Conservation (phyloP, 2,329 filamentous ascomycete genomes). For the Penicillium sp. region DNA sequence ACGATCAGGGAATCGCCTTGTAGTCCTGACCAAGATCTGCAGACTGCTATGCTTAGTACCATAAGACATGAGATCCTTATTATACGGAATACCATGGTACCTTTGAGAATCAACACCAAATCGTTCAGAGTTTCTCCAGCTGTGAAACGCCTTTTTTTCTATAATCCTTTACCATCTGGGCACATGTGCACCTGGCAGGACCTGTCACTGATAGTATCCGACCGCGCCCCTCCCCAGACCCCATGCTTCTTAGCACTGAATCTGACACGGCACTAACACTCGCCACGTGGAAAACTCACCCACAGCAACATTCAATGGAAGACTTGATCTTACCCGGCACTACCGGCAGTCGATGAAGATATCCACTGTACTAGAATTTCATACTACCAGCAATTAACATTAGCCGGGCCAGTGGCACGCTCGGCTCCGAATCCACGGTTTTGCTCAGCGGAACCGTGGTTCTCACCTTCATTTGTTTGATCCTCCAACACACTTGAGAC, state of each 20-base stretch:
- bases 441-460: conserved; percentile 1
- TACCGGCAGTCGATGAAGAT: background rate
- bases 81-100: background rate
- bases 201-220: background rate
- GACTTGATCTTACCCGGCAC: background rate
- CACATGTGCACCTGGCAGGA: background rate
- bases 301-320: background rate
- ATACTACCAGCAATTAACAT: background rate
- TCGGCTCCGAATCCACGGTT: conserved; percentile 10
- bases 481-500: background rate
- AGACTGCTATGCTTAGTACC: background rate
- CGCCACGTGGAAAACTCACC: conserved; percentile 12
- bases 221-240: background rate
- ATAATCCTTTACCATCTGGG: background rate
- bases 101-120: too few species aligned
- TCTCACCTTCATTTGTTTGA: conserved; percentile 9
- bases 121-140: background rate
- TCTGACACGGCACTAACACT: background rate
- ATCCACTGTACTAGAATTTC: background rate
- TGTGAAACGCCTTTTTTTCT: background rate
- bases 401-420: background rate
- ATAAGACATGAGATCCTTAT: background rate
- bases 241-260: background rate
- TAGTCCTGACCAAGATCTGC: background rate
- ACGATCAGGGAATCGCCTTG: background rate